Conservation (phyloP, 2,329 filamentous ascomycete genomes). For the Ploettnerulaceae sp. region DNA sequence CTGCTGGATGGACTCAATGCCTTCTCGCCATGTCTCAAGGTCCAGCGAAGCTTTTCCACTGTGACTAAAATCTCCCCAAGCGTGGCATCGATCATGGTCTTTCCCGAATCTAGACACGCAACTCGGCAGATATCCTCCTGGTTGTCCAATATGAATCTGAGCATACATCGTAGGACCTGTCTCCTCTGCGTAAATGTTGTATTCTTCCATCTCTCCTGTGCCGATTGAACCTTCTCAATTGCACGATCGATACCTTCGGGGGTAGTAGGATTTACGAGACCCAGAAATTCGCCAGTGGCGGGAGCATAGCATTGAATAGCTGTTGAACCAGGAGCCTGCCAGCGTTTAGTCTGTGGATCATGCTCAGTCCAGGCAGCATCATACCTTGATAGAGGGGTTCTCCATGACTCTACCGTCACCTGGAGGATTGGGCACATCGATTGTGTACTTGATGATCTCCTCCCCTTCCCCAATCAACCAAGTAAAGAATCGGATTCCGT, state of each 20-base stretch:
- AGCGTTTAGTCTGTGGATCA: constrained; percentile 5
- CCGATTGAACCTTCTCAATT: constrained; percentile 66
- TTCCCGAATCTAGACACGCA: constrained; percentile 89
- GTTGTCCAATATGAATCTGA: constrained; percentile 81
- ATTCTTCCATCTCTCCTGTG: constrained; percentile 71
- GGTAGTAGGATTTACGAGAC: constrained; percentile 71
- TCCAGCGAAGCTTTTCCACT: constrained; percentile 91
- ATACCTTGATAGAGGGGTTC: constrained; percentile 55
- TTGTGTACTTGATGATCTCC: constrained; percentile 51
- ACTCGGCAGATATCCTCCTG: constrained; percentile 81
- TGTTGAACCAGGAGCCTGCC: constrained; percentile 53
- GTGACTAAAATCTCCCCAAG: constrained; percentile 95
- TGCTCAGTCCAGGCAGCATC: neutral
- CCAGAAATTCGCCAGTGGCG: constrained; percentile 80
- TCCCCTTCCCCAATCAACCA: constrained; percentile 36
- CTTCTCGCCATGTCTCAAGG: constrained; percentile 81
- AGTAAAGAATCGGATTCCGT: constrained; percentile 19
- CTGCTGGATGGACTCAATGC: constrained; percentile 67
- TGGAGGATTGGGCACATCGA: constrained; percentile 58
- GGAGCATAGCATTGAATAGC: constrained; percentile 83
- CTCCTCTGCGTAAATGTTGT: constrained; percentile 75
- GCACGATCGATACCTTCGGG: constrained; percentile 72
- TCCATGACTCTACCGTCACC: constrained; percentile 54
- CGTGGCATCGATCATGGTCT: constrained; percentile 90
- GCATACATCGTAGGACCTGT: constrained; percentile 73